Evolutionary conservation across 352 stramenopile species (phyloP), one percentile per base, ranked within the genome.

Genomic region (Pythium rhizo-oryzae): DNA sequence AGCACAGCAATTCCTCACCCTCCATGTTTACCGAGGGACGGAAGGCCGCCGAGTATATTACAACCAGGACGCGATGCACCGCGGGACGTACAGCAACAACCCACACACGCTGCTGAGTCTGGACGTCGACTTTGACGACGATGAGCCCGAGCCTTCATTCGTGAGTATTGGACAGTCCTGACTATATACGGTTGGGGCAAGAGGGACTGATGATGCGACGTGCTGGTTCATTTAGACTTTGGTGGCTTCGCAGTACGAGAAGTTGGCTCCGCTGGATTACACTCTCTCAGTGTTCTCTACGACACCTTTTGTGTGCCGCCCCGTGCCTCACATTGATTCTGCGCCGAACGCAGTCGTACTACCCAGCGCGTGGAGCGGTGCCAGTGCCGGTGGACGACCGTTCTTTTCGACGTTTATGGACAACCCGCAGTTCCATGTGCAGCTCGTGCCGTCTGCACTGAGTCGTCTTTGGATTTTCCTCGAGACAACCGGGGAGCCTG

Each of bases 41-140:
- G 59, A 70, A 41, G 84, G 87, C 15, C 74, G 82, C 44, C 89
- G 89, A 9, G 82, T 97, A 21, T 95, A 89, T 54, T 94, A 95
- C 72, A 94, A 92, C 24, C 83, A 94, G 21, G 72, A 89, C 23
- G 84, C 87, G 12, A 75, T 96, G 35, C 81, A 89, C 52, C 81
- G 89, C 24, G 90, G 90, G 15, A 91, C 88, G 8, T 98, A 98
- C 81, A 97, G 84, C 71, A 98, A 98, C 72, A 98, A 98, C 51
- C 92, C 92, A 1, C 90, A 98, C 74, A 94, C 85, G 4, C 82
- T 98, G 28, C 77, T 97, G n/a, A 91, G 89, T 43, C 72, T 97
- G 33, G 84, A 97, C 62, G 64, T 94, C 18, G 85, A 91, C 56
- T 72, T 94, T 23, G 49, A 70, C 6, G 66, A 78, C 39, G 69